A percentile compares a stretch with the other conserved stretches of the same genome.
Evolutionary conservation across 768 basidiomycete species (phyloP).

Genomic region (Albatrellus ellisii): DNA sequence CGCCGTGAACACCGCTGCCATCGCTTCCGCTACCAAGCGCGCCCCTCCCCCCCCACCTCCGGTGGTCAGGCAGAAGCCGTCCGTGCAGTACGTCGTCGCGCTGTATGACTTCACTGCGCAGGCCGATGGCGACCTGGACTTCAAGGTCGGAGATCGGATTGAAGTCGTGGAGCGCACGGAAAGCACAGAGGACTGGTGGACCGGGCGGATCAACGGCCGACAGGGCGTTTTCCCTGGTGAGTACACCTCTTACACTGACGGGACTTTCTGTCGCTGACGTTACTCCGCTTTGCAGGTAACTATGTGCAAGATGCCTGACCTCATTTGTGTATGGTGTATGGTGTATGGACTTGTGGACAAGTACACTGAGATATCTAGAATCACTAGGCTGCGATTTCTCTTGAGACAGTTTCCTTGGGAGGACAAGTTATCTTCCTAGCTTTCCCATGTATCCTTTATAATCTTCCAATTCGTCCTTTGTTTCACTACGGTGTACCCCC

Average conservation of each 20-base stretch:
- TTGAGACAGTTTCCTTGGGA: too few species aligned
- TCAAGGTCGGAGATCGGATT: conserved; percentile 81
- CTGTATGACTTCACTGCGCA: conserved; percentile 93
- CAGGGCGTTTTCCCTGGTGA: conserved; percentile 87
- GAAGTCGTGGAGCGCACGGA: conserved; percentile 76
- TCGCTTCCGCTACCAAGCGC: conserved; percentile 49
- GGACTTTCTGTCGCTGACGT: not conserved
- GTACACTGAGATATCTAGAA: too few species aligned
- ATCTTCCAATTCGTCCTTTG: too few species aligned
- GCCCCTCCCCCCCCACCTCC: conserved; percentile 89
- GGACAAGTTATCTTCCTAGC: too few species aligned
- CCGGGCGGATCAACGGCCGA: conserved; percentile 67
- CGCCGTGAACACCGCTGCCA: conserved; percentile 16
- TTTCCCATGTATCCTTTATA: too few species aligned
- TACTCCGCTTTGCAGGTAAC: conserved; percentile 31
- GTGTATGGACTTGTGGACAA: too few species aligned
- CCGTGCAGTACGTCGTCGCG: conserved; percentile 73
- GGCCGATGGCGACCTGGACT: conserved; percentile 88
- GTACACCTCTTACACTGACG: conserved; percentile 6
- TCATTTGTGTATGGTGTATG: not conserved
- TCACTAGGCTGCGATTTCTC: too few species aligned
- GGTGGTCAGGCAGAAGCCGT: conserved; percentile 76
- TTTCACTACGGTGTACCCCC: too few species aligned
- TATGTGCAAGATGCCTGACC: conserved; percentile 46
- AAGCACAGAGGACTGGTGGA: conserved; percentile 96